Conservation (phyloP, 2,329 filamentous ascomycete species). For the Fusarium compactum region DNA sequence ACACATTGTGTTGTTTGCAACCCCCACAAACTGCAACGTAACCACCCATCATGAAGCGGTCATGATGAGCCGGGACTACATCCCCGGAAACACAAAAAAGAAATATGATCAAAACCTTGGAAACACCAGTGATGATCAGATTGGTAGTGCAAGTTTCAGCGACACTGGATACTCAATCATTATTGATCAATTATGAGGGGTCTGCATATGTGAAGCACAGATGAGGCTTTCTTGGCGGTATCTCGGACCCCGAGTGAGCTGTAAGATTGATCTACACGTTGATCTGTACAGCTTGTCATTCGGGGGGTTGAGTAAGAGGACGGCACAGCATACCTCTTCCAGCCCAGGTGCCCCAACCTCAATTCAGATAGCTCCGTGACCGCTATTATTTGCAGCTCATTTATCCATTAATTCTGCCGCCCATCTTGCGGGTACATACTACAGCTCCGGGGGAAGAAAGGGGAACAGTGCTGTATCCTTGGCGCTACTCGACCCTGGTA, state of each 20-base stretch:
- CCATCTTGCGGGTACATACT: not conserved
- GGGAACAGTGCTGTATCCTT: not conserved
- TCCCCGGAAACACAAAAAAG: slow-evolving; percentile 4
- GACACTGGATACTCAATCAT: not conserved
- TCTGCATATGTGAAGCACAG: not conserved
- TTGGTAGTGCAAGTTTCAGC: not conserved
- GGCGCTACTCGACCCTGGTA: not conserved
- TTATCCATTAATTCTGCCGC: not conserved
- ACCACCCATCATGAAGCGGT: not conserved
- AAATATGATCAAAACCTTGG: not conserved
- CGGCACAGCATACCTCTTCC: not conserved
- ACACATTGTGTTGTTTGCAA: slow-evolving; percentile 1
- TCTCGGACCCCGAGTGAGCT: slow-evolving; percentile 23
- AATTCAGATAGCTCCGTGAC: not conserved
- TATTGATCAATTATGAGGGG: not conserved
- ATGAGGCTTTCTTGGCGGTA: slow-evolving; percentile 31
- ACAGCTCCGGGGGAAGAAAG: too few species aligned
- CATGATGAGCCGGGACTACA: not conserved
- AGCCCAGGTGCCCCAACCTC: too few species aligned
- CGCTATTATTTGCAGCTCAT: too few species aligned
- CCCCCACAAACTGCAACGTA: not conserved
- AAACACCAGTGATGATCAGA: not conserved
- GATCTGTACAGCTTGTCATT: slow-evolving; percentile 32
- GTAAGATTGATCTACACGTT: slow-evolving; percentile 41
- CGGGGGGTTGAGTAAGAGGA: not conserved